Conservation (phyloP, 371 early-diverging fungal genomes). For the Mucor sp. region DNA sequence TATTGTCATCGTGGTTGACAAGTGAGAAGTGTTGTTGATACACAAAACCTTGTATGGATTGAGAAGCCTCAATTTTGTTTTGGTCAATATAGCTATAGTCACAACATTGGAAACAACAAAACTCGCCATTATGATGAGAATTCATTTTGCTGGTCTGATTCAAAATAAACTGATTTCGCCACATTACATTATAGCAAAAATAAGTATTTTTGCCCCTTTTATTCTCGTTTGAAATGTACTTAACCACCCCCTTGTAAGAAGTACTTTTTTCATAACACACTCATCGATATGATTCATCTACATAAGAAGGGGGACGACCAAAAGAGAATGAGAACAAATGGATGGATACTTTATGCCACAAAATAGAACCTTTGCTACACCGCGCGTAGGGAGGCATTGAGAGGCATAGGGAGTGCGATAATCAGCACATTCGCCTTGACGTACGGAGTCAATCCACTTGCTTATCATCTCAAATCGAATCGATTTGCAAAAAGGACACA, state of each 20-base stretch:
- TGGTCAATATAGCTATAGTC: background rate
- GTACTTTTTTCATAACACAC: background rate
- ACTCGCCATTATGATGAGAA: background rate
- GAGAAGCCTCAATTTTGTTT: background rate
- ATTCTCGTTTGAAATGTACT: background rate
- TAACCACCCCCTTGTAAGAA: background rate
- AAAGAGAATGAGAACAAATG: background rate
- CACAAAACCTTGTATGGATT: background rate
- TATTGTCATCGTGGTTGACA: slow-evolving; percentile 2
- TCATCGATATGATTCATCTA: background rate
- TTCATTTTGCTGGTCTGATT: background rate
- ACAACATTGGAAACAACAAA: background rate
- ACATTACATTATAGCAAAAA: background rate
- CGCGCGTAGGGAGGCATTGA: background rate
- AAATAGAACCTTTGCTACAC: background rate
- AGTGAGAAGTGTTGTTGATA: background rate
- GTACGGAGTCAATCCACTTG: background rate
- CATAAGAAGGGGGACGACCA: background rate
- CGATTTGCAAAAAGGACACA: slow-evolving; percentile 1
- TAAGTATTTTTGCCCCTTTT: background rate
- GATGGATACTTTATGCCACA: background rate
- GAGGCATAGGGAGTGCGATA: background rate
- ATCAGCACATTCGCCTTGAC: background rate
- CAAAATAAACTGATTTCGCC: background rate
- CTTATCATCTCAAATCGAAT: slow-evolving; percentile 7